These are phyloP conservation scores for Anisodus acutangulus DNA, from an alignment of 257 asterid genomes.

Conservation along the genomic window DNA sequence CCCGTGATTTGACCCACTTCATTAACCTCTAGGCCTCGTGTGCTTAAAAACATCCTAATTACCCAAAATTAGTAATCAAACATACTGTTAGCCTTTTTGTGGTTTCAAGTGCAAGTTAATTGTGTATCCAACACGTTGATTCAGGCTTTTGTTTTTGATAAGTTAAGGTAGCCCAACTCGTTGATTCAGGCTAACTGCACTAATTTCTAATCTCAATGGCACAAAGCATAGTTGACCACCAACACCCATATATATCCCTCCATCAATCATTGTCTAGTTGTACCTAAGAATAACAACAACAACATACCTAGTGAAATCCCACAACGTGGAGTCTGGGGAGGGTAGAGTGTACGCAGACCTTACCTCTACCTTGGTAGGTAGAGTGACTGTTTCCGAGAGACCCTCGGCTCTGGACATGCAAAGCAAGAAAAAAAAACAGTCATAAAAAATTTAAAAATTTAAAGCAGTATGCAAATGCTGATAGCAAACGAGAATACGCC, in stretches of 20 bases:
- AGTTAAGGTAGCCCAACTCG: not conserved
- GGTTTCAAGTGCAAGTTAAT: not conserved
- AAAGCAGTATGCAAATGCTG: no score
- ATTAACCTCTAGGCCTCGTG: not conserved
- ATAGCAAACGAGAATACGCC: no score
- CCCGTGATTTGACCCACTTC: not conserved
- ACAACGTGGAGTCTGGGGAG: no score
- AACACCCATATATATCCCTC: not conserved
- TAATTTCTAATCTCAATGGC: not conserved
- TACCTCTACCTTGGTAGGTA: no score
- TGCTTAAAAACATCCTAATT: not conserved
- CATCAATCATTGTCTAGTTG: not conserved
- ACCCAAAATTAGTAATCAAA: not conserved
- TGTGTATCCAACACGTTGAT: not conserved
- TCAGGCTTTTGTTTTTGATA: not conserved
- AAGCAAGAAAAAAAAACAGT: no score
- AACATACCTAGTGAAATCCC: no score
- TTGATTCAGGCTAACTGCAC: not conserved
- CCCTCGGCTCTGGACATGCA: no score
- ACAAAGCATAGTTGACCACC: not conserved
- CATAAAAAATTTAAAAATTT: no score
- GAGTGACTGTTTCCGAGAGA: no score
- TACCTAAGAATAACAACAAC: not conserved
- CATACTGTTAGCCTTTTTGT: not conserved
- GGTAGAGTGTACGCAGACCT: no score